Base-by-base conservation (phyloP, 129 eudicot species). In the Artemisia tridentata region DNA sequence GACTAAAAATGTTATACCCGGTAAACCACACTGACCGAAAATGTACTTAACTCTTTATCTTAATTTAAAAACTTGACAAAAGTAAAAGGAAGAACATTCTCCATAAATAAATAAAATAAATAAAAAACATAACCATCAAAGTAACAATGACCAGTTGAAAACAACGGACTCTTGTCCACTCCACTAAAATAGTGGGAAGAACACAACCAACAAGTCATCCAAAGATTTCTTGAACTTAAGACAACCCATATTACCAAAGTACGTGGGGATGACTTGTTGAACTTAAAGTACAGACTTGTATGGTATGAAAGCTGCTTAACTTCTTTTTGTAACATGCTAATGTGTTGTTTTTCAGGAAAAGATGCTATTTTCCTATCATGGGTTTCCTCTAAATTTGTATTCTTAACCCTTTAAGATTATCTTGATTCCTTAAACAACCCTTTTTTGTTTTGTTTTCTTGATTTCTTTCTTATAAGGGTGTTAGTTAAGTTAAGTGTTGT, bases 321-420 rank as follows among this genome's bases (percentile, higher is more conserved):
- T 38, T 38, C 12, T 46, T 65, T 18, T 54, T 38, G 21, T 55
- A 19, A 34, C 76, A 60, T 47, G 21, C 43, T 46, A 20, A 3
- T 59, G 53, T 23, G 31, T 18, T n/a, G 1, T 66, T 21, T 60
- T 47, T 4, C 11, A 2, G 9, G 4, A 50, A 70, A 71, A 63
- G 77, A 78, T 78, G 81, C 77, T 71, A 63, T 8, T 14, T 63
- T 78, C 46, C 67, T 27, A 45, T 53, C 45, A 71, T 45, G 81
- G 77, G 77, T 71, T 78, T 78, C 21, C 70, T 62, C 57, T 23
- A 31, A 5, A 31, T 69, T 54, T 64, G 14, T 38, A 4, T 55
- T 48, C 7, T 19, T 54, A 38, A 23, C 48, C 64, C 41, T 21
- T 18, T 64, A 52, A 15, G 7, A 29, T 29, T 34, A 20, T 60